These are phyloP conservation scores for Trichosanthes truncata DNA, from an alignment of 306 rosid genomes.

Conservation along the genomic window DNA sequence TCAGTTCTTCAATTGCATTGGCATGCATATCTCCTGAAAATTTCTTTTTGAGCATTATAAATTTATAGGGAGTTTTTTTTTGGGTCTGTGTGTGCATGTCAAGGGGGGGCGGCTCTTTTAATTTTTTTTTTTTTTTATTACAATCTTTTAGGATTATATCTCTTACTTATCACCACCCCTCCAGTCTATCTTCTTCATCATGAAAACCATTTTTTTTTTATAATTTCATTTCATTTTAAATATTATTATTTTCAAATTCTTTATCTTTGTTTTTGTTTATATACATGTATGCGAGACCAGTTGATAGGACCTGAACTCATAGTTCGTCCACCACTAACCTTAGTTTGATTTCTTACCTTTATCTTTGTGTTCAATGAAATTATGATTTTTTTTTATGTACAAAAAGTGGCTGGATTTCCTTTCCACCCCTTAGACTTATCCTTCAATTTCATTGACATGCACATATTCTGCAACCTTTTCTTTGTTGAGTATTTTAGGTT, in stretches of 20 bases:
- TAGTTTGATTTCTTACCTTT: not conserved
- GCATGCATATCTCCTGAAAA: not conserved
- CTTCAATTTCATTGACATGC: not conserved
- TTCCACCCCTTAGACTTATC: not conserved
- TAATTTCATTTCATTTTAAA: not conserved
- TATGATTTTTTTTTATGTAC: not conserved
- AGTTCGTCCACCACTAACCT: not conserved
- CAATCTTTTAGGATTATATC: not conserved
- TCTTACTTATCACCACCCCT: not conserved
- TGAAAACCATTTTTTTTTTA: not conserved
- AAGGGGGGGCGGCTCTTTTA: not conserved
- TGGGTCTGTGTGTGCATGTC: not conserved
- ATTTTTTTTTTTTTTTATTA: not conserved
- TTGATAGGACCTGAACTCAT: not conserved
- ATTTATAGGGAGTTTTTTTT: not conserved
- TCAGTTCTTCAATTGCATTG: not conserved
- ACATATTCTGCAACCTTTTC: not conserved
- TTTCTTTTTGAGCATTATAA: not conserved
- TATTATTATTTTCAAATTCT: not conserved
- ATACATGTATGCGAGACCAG: not conserved
- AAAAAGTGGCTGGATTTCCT: not conserved
- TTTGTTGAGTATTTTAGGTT: not conserved
- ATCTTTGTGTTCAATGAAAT: not conserved
- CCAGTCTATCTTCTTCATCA: not conserved
- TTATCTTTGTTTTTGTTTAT: not conserved